phyloP scores from a whole-genome alignment of 805 yeast genomes.

The Metahyphopichia silvanorum region DNA sequence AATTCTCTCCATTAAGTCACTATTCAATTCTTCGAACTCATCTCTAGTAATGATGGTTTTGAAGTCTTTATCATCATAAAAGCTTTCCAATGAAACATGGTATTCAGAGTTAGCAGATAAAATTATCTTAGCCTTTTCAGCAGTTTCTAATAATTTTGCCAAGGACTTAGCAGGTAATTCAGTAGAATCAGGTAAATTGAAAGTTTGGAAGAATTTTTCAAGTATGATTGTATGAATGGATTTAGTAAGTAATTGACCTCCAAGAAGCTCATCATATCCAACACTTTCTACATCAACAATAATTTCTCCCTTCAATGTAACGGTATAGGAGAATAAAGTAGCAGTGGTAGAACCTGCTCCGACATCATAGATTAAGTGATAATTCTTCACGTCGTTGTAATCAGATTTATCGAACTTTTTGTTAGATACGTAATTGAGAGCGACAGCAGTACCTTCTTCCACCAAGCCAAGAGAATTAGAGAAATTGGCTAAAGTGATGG shows the following conservation, averaged over 20 bases:
- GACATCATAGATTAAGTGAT: slow-evolving; percentile 78
- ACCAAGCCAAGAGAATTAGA: slow-evolving; percentile 61
- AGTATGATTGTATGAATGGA: slow-evolving; percentile 59
- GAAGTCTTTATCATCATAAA: slow-evolving; percentile 74
- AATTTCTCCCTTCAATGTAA: slow-evolving; percentile 39
- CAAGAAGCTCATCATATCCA: slow-evolving; percentile 63
- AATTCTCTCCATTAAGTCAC: slow-evolving; percentile 45
- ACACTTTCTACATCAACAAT: slow-evolving; percentile 65
- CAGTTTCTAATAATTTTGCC: slow-evolving; percentile 70
- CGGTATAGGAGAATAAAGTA: slow-evolving; percentile 67
- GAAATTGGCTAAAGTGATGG: slow-evolving; percentile 67
- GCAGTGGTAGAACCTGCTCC: slow-evolving; percentile 93
- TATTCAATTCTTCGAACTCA: slow-evolving; percentile 66
- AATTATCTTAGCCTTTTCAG: slow-evolving; percentile 85
- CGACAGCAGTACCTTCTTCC: slow-evolving; percentile 92
- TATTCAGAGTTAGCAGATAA: slow-evolving; percentile 87
- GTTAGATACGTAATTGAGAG: slow-evolving; percentile 70
- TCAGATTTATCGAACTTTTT: slow-evolving; percentile 37
- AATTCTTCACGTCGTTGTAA: slow-evolving; percentile 37
- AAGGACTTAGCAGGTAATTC: slow-evolving; percentile 56
- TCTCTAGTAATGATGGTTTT: slow-evolving; percentile 62
- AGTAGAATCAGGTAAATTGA: slow-evolving; percentile 34
- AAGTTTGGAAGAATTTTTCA: slow-evolving; percentile 50
- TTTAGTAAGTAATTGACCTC: slow-evolving; percentile 74
- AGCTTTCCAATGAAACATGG: slow-evolving; percentile 69